These are phyloP conservation scores for Fragilariopsis cylindrus DNA, from an alignment of 108 stramenopile species.

Conservation along the genomic window DNA sequence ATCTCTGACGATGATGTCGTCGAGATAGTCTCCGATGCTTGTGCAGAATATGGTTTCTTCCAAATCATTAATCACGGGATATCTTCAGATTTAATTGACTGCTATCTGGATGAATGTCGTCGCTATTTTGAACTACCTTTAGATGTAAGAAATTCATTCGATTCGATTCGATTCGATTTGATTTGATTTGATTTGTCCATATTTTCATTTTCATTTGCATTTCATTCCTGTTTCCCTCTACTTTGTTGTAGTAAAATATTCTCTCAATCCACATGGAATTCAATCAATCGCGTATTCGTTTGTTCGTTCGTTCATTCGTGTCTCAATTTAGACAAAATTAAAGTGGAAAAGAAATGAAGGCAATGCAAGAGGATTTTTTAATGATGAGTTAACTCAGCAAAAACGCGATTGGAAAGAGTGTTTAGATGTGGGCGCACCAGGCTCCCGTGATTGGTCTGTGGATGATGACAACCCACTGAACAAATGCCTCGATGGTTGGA, in stretches of 20 bases:
- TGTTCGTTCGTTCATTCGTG: no score
- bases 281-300: no score
- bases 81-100: slow-evolving; percentile 48
- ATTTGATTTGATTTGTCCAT: no score
- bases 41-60: slow-evolving; percentile 87
- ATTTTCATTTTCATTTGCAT: no score
- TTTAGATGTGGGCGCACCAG: slow-evolving; percentile 86
- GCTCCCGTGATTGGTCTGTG: slow-evolving; percentile 57
- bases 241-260: no score
- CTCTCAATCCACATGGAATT: no score
- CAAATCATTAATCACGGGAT: slow-evolving; percentile 84
- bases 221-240: no score
- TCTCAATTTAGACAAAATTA: slow-evolving; percentile 36
- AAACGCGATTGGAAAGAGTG: slow-evolving; percentile 88
- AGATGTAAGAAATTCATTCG: slow-evolving; percentile 4
- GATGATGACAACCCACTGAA: slow-evolving; percentile 58
- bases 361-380: slow-evolving; percentile 90
- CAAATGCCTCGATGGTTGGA: slow-evolving; percentile 86
- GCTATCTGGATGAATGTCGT: slow-evolving; percentile 54
- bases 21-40: slow-evolving; percentile 61
- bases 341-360: slow-evolving; percentile 65
- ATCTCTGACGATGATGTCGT: slow-evolving; percentile 34
- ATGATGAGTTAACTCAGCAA: slow-evolving; percentile 93
- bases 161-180: no score
- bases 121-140: slow-evolving; percentile 78